A percentile compares a stretch with the other conserved stretches of the same genome.
Evolutionary conservation across 2,329 filamentous ascomycete species (phyloP).

Genomic region (Aspergillus sp.): DNA sequence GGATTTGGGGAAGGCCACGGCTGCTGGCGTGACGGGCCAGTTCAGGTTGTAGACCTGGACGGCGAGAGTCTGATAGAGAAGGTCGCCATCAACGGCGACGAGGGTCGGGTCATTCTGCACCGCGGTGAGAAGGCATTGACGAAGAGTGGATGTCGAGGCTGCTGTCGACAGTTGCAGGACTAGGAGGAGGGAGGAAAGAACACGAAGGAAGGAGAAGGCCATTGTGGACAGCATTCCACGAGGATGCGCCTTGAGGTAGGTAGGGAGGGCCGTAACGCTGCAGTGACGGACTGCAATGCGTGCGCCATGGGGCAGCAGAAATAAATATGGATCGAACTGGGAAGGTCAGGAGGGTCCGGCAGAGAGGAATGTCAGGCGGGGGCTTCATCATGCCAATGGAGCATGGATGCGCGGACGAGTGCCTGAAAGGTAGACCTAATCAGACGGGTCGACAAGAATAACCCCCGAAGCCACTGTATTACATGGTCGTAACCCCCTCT

Average conservation of each 20-base stretch:
- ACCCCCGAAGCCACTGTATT: not conserved
- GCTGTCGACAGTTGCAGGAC: not conserved
- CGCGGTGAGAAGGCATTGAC: slow-evolving; percentile 1
- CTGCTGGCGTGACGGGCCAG: slow-evolving; percentile 31
- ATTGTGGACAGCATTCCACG: not conserved
- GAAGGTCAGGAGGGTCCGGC: not conserved
- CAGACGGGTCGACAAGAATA: not conserved
- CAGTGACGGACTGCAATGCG: not conserved
- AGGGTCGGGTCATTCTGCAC: slow-evolving; percentile 5
- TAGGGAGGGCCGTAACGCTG: not conserved
- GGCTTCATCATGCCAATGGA: not conserved
- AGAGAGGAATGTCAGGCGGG: not conserved
- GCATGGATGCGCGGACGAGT: not conserved
- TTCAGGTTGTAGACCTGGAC: slow-evolving; percentile 30
- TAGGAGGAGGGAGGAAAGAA: not conserved
- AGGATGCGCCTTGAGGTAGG: not conserved
- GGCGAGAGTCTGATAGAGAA: slow-evolving; percentile 17
- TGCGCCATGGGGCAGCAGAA: not conserved
- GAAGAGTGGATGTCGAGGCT: not conserved
- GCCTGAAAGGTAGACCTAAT: not conserved
- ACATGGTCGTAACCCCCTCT: not conserved
- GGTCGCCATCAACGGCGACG: slow-evolving; percentile 20
- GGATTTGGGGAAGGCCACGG: slow-evolving; percentile 36
- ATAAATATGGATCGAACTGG: not conserved
- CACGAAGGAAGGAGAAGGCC: not conserved